A percentile compares a stretch with the other conserved stretches of the same genome.
These are phyloP conservation scores for Cadophora malorum DNA, from an alignment of 2,329 filamentous ascomycete genomes.

Conservation along the genomic window DNA sequence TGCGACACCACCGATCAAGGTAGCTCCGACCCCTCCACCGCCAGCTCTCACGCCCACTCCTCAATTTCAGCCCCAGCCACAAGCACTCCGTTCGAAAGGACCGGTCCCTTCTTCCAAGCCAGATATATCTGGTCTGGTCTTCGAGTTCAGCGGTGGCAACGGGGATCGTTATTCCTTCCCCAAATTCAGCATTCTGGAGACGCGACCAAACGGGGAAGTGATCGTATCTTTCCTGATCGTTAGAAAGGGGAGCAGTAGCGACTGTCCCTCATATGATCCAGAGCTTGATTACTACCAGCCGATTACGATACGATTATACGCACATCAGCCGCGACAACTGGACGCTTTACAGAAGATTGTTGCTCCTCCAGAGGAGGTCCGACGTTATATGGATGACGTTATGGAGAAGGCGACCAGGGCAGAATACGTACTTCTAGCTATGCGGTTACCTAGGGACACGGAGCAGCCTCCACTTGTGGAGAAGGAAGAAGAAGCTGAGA, in stretches of 20 bases:
- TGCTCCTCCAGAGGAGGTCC: constrained; percentile 67
- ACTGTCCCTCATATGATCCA: constrained; percentile 65
- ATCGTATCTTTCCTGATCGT: constrained; percentile 81
- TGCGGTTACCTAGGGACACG: constrained; percentile 62
- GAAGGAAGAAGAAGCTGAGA: constrained; percentile 28
- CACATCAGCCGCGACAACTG: constrained; percentile 60
- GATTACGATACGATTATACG: constrained; percentile 66
- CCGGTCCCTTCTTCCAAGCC: constrained; percentile 60
- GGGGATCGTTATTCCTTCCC: constrained; percentile 82
- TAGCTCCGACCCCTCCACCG: constrained; percentile 10
- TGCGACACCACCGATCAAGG: constrained; percentile 36
- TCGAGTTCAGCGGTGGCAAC: constrained; percentile 70
- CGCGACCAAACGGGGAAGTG: constrained; percentile 63
- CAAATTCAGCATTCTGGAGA: constrained; percentile 78
- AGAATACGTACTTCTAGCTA: constrained; percentile 70
- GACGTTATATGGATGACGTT: constrained; percentile 71
- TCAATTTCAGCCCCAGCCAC: constrained; percentile 49
- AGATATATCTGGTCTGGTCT: constrained; percentile 69
- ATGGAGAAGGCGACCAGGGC: constrained; percentile 73
- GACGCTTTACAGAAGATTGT: constrained; percentile 68
- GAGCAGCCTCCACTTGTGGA: constrained; percentile 30
- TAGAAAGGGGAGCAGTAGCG: constrained; percentile 71
- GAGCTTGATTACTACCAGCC: constrained; percentile 78
- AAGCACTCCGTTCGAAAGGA: constrained; percentile 66
- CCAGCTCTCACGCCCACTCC: constrained; percentile 30